These are phyloP conservation scores for Carex littledalei DNA, from an alignment of 176 grass and related monocot species.

Conservation along the genomic window DNA sequence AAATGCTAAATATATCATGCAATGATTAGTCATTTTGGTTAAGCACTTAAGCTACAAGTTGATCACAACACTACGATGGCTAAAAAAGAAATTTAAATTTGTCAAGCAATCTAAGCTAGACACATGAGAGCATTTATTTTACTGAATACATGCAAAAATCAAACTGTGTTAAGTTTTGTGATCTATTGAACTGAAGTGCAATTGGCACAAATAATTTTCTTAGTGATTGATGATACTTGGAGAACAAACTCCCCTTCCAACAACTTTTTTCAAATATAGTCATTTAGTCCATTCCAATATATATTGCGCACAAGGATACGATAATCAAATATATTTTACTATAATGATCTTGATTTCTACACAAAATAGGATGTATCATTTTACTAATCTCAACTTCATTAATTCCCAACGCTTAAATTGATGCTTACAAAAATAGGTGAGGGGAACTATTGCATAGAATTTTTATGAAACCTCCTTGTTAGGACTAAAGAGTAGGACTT, in stretches of 20 bases:
- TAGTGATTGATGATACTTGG: too few species aligned
- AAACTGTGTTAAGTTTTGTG: neutral
- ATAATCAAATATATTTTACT: neutral
- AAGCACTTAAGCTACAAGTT: neutral
- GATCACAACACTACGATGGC: neutral
- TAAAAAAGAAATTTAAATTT: neutral
- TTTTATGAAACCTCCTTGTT: neutral
- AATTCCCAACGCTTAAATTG: too few species aligned
- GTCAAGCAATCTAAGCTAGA: neutral
- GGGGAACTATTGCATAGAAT: neutral
- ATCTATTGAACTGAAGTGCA: neutral
- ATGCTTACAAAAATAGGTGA: neutral
- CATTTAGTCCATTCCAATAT: neutral
- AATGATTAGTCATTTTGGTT: neutral
- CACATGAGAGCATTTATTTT: neutral
- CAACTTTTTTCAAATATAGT: neutral
- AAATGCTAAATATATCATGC: neutral
- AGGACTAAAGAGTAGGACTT: neutral
- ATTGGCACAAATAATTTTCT: too few species aligned
- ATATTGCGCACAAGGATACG: neutral
- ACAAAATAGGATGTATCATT: neutral
- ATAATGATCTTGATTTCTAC: neutral
- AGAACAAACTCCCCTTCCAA: neutral
- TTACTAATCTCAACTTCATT: neutral
- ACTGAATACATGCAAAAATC: conserved; percentile 2